These are phyloP conservation scores for Fusarium floridanum DNA, from an alignment of 2,329 filamentous ascomycete species.

Conservation along the genomic window DNA sequence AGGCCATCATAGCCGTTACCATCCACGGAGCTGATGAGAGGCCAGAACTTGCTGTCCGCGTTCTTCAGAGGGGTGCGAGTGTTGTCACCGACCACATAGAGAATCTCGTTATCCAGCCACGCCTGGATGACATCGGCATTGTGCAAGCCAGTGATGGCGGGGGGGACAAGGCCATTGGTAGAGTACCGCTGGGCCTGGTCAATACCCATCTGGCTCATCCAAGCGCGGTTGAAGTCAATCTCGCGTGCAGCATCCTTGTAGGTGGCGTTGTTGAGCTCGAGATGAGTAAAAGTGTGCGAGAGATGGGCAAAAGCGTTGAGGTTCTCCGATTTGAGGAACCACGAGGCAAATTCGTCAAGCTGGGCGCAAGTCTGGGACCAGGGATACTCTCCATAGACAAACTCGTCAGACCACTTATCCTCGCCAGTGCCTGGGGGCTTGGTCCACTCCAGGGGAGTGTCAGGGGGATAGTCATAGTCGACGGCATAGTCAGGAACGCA, in stretches of 20 bases:
- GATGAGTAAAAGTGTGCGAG: conserved; percentile 33
- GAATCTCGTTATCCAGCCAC: conserved; percentile 30
- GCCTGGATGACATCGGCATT: conserved; percentile 34
- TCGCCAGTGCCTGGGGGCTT: conserved; percentile 24
- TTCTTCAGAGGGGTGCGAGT: conserved; percentile 18
- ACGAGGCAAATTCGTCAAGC: conserved; percentile 29
- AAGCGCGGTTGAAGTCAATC: conserved; percentile 33
- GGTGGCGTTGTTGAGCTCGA: conserved; percentile 36
- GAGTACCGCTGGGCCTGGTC: conserved; percentile 26
- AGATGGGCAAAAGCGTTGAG: conserved; percentile 33
- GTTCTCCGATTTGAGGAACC: conserved; percentile 27
- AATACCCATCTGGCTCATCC: conserved; percentile 29
- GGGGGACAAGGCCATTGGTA: conserved; percentile 25
- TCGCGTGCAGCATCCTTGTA: conserved; percentile 30
- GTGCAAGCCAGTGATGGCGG: conserved; percentile 35
- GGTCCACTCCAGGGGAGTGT: conserved; percentile 27
- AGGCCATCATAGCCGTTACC: conserved; percentile 31
- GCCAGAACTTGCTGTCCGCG: conserved; percentile 24
- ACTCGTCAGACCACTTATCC: conserved; percentile 22
- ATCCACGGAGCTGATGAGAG: conserved; percentile 29
- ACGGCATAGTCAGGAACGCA: conserved; percentile 15
- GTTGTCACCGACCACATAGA: conserved; percentile 31
- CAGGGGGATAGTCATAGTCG: conserved; percentile 16
- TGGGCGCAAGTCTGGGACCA: conserved; percentile 32
- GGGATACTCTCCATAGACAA: conserved; percentile 12